phyloP scores from a whole-genome alignment of 2,329 filamentous ascomycete genomes.

The Arachnopeziza araneosa region DNA sequence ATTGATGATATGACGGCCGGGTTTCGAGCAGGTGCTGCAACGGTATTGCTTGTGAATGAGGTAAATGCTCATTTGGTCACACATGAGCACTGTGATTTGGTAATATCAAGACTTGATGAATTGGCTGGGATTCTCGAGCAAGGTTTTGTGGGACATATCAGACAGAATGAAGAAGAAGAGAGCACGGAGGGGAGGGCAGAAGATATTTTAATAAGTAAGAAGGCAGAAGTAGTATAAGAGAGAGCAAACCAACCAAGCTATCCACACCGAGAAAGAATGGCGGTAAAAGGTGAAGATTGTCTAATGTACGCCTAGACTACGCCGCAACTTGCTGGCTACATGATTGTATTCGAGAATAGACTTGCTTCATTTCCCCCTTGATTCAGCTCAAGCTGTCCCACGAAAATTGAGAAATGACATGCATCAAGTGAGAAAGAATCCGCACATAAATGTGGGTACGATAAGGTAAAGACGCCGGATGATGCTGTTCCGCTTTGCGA shows the following conservation, averaged over 20 bases:
- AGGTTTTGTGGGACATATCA: slow-evolving; percentile 58
- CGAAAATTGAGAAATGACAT: slow-evolving; percentile 3
- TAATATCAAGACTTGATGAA: slow-evolving; percentile 68
- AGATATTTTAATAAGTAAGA: slow-evolving; percentile 16
- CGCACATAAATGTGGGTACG: background rate
- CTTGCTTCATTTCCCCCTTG: slow-evolving; percentile 2
- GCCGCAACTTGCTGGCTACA: slow-evolving; percentile 7
- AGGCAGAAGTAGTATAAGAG: slow-evolving; percentile 9
- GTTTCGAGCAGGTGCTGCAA: slow-evolving; percentile 75
- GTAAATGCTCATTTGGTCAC: slow-evolving; percentile 64
- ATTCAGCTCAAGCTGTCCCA: background rate
- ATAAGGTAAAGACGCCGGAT: slow-evolving; percentile 12
- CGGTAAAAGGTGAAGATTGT: slow-evolving; percentile 3
- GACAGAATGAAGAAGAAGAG: slow-evolving; percentile 15
- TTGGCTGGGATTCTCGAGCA: slow-evolving; percentile 68
- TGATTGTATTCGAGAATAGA: background rate
- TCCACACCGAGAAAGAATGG: background rate
- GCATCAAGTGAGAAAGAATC: slow-evolving; percentile 2
- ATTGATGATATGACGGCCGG: slow-evolving; percentile 93
- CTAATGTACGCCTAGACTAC: slow-evolving; percentile 16
- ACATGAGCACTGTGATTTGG: slow-evolving; percentile 73
- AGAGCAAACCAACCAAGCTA: background rate
- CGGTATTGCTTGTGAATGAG: slow-evolving; percentile 82
- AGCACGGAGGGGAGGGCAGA: slow-evolving; percentile 18
- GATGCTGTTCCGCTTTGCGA: slow-evolving; percentile 10